A percentile compares a stretch with the other conserved stretches of the same genome.
These are phyloP conservation scores for Coemansia sp. DNA, from an alignment of 192 early-diverging fungal species.

Conservation along the genomic window DNA sequence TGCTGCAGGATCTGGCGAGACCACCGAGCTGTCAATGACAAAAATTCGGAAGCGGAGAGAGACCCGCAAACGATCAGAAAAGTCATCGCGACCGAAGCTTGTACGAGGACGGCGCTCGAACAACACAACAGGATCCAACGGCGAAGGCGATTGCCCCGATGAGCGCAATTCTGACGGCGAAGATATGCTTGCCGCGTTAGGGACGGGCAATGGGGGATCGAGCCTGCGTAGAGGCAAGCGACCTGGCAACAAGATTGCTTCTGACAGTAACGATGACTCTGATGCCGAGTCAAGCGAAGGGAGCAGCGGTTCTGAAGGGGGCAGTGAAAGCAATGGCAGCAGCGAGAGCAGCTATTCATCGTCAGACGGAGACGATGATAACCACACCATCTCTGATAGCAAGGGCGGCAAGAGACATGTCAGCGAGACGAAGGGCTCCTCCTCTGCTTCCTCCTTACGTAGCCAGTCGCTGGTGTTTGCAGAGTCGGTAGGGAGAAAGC, in stretches of 20 bases:
- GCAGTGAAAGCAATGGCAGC: constrained; percentile 4
- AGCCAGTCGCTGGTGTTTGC: background rate
- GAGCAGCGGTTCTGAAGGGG: constrained; percentile 11
- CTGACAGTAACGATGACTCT: background rate
- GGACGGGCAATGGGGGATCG: constrained; percentile 8
- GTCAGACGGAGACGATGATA: constrained; percentile 21
- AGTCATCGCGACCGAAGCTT: constrained; percentile 6
- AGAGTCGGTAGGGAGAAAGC: background rate
- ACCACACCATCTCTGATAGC: constrained; percentile 39
- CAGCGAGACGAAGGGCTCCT: background rate
- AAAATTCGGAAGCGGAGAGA: constrained; percentile 31
- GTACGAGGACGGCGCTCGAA: constrained; percentile 32
- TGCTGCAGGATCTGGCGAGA: constrained; percentile 5
- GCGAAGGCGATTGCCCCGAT: background rate
- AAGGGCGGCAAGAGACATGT: constrained; percentile 15
- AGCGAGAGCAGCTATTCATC: constrained; percentile 7
- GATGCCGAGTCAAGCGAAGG: background rate
- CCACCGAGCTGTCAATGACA: constrained; percentile 23
- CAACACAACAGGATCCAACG: constrained; percentile 6
- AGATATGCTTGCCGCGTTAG: constrained; percentile 21
- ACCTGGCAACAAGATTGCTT: background rate
- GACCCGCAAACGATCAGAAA: constrained; percentile 4
- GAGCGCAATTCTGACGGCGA: background rate
- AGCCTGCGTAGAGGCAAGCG: background rate
- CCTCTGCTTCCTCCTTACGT: background rate